Conservation (phyloP, 1,284 basidiomycete genomes). For the Tetrapyrgos nigripes region DNA sequence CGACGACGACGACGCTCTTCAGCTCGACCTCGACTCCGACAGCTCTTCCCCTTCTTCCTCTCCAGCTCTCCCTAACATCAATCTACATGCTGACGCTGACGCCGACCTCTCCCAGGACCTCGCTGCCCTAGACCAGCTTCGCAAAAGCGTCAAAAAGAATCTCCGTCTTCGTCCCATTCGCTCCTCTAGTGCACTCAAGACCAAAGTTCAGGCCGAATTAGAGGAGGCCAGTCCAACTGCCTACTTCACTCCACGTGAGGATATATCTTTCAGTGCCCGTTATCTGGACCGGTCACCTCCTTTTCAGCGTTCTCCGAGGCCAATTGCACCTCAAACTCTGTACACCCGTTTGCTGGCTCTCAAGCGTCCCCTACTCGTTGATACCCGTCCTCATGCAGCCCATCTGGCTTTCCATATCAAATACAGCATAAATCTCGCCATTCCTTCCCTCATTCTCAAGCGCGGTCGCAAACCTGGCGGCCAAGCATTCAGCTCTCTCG, state of each 20-base stretch:
- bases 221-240: background rate
- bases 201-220: constrained; percentile 29
- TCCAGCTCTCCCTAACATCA: constrained; percentile 2
- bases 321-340: constrained; percentile 54
- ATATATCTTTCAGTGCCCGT: constrained; percentile 4
- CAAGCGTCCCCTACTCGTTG: constrained; percentile 75
- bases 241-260: constrained; percentile 27
- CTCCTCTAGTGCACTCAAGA: constrained; percentile 55
- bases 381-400: constrained; percentile 74
- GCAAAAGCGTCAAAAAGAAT: constrained; percentile 74
- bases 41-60: background rate
- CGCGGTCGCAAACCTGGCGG: constrained; percentile 71
- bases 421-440: constrained; percentile 79
- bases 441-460: constrained; percentile 87
- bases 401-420: constrained; percentile 69
- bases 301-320: constrained; percentile 25
- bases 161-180: constrained; percentile 77
- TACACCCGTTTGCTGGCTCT: constrained; percentile 54
- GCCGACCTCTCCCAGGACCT: constrained; percentile 61
- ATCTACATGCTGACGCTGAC: background rate
- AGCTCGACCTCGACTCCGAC: background rate
- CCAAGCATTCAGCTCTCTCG: constrained; percentile 58
- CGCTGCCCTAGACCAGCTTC: constrained; percentile 67
- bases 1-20: constrained; percentile 29
- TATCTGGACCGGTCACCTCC: too few species aligned